Evolutionary conservation across 495 filamentous ascomycete genomes (phyloP).

Genomic region (Podospora sp.): DNA sequence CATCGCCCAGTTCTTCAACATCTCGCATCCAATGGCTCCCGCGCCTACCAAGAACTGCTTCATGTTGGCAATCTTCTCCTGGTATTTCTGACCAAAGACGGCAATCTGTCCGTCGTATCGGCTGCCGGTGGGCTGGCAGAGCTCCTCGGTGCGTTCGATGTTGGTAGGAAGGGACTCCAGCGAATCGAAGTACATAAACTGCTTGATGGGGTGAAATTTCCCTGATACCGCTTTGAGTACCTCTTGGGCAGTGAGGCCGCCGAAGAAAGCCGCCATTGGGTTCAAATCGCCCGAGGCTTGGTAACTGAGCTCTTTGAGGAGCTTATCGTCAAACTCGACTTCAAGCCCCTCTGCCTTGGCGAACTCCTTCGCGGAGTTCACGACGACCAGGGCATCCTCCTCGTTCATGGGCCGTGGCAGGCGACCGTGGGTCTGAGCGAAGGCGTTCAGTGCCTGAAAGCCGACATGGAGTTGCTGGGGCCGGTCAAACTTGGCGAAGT

Average conservation of each 20-base stretch:
- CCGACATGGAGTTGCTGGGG: conserved; percentile 90
- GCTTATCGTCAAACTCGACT: conserved; percentile 85
- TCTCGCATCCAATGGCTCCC: conserved; percentile 98
- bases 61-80: conserved; percentile 86
- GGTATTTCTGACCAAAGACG: conserved; percentile 91
- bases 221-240: conserved; percentile 96
- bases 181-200: conserved; percentile 97
- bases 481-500: conserved; percentile 96
- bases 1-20: conserved; percentile 99
- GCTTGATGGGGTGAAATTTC: conserved; percentile 91
- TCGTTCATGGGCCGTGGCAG: conserved; percentile 82
- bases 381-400: conserved; percentile 75
- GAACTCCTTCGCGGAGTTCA: conserved; percentile 71
- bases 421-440: conserved; percentile 69
- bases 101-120: conserved; percentile 98
- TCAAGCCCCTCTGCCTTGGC: conserved; percentile 69
- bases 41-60: conserved; percentile 95
- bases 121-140: conserved; percentile 77
- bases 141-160: conserved; percentile 74
- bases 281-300: conserved; percentile 92
- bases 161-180: conserved; percentile 87
- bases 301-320: conserved; percentile 90
- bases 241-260: conserved; percentile 93
- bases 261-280: conserved; percentile 93
- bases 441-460: conserved; percentile 88